These are phyloP conservation scores for Galerina sulciceps DNA, from an alignment of 768 basidiomycete genomes.

Conservation along the genomic window DNA sequence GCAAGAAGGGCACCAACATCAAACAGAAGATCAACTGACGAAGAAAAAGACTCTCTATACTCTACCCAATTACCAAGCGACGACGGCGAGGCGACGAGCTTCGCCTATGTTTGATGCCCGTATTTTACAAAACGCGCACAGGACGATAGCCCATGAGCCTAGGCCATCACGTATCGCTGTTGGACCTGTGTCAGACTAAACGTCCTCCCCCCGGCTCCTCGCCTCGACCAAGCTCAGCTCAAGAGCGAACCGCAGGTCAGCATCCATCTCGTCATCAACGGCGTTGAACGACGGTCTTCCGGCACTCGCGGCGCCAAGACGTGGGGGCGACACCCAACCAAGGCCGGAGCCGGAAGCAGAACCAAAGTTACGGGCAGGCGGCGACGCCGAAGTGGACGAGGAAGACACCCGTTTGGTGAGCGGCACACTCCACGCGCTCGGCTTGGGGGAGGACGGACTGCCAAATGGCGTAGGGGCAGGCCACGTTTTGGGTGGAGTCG, in stretches of 20 bases:
- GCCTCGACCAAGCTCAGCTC: conserved; percentile 76
- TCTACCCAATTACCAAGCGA: too few species aligned
- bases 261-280: conserved; percentile 52
- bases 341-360: conserved; percentile 1
- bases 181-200: not conserved
- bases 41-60: too few species aligned
- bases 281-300: not conserved
- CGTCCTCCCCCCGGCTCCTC: conserved; percentile 38
- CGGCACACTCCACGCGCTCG: conserved; percentile 42
- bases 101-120: too few species aligned
- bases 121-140: too few species aligned
- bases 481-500: not conserved
- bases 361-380: not conserved
- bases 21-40: too few species aligned
- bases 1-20: too few species aligned
- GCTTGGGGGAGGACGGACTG: conserved; percentile 7
- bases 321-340: conserved; percentile 4
- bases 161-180: too few species aligned
- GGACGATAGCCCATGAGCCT: too few species aligned
- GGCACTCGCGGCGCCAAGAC: not conserved
- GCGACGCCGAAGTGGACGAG: conserved; percentile 8
- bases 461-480: not conserved
- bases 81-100: too few species aligned
- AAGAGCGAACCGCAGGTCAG: conserved; percentile 66
- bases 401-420: conserved; percentile 26